Base-by-base conservation (phyloP, 768 basidiomycete genomes). In the Kwoniella sp. region DNA sequence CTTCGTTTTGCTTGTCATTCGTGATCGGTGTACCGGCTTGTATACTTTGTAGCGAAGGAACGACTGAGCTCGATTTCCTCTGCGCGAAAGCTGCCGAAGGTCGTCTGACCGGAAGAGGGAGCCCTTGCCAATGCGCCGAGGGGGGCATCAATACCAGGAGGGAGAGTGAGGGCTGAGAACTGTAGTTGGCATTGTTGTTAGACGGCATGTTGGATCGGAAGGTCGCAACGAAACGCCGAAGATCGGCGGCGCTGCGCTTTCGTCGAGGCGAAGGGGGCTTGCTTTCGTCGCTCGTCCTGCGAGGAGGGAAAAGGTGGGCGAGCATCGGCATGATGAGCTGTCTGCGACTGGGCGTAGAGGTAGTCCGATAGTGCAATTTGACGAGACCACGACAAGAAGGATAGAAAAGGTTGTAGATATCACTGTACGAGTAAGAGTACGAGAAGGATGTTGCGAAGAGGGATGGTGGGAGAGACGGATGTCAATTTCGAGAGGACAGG, bases 81-180 rank as follows among this genome's bases (percentile, higher is more conserved):
- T 54, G 55, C 5, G 34, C 30, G 7, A 76, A 38, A 7, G 66
- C 71, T 30, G 22, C 51, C 48, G 63, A 34, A 61, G 75, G 55
- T 65, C 62, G 15, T 34, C 12, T 3, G 56, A 34, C 26, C 26
- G 73, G 71, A 4, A 64, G 20, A 5, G 58, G 60, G 11, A 69
- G 34, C 12, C 64, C 62, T 23, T 59, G 63, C n/a, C 63, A 26
- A 45, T 75, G 72, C 9, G 71, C 71, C 4, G 69, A 50, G 9
- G 69, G 12, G 20, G 74, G 74, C 11, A 75, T 65, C 17, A 75
- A 58, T 37, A 75, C 71, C 37, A 73, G 59, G 11, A 75, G 41
- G 30, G 67, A 68, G 38, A 67, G 54, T 28, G 61, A 57, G 8
- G 55, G 64, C 20, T 30, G 48, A 26, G 57, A 45, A 17, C 23